phyloP scores from a whole-genome alignment of 2,329 filamentous ascomycete species.

The Curvularia sp. region DNA sequence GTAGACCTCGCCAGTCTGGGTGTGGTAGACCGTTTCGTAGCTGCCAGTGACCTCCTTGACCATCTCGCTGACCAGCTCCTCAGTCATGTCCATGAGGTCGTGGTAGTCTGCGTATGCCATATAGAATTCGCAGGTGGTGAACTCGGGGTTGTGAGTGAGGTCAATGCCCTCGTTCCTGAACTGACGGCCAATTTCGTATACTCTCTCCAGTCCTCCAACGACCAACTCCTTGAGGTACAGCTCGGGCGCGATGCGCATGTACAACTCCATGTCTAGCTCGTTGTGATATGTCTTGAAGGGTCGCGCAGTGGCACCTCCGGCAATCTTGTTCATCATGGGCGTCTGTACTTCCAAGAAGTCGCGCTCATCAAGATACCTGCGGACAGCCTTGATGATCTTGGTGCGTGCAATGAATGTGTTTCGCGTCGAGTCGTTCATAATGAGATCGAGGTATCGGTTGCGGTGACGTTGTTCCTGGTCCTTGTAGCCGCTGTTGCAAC shows the following conservation, averaged over 20 bases:
- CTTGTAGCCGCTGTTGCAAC: slow-evolving; percentile 78
- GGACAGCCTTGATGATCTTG: slow-evolving; percentile 88
- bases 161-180: slow-evolving; percentile 95
- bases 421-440: slow-evolving; percentile 90
- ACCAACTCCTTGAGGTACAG: slow-evolving; percentile 96
- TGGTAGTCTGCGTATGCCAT: slow-evolving; percentile 73
- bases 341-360: slow-evolving; percentile 96
- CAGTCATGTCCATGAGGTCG: slow-evolving; percentile 88
- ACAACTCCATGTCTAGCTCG: slow-evolving; percentile 92
- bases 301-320: slow-evolving; percentile 92
- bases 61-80: slow-evolving; percentile 88
- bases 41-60: slow-evolving; percentile 88
- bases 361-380: slow-evolving; percentile 83
- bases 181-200: slow-evolving; percentile 94
- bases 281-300: slow-evolving; percentile 97
- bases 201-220: slow-evolving; percentile 90
- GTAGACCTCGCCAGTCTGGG: slow-evolving; percentile 83
- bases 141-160: slow-evolving; percentile 96
- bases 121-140: slow-evolving; percentile 98
- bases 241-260: slow-evolving; percentile 93
- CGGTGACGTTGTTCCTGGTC: slow-evolving; percentile 93
- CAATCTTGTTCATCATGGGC: slow-evolving; percentile 93
- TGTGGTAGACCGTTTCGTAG: slow-evolving; percentile 86
- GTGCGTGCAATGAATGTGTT: slow-evolving; percentile 84
- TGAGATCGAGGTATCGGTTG: slow-evolving; percentile 91